Evolutionary conservation across 2,329 filamentous ascomycete species (phyloP).

Genomic region (Colletotrichum spinosum): DNA sequence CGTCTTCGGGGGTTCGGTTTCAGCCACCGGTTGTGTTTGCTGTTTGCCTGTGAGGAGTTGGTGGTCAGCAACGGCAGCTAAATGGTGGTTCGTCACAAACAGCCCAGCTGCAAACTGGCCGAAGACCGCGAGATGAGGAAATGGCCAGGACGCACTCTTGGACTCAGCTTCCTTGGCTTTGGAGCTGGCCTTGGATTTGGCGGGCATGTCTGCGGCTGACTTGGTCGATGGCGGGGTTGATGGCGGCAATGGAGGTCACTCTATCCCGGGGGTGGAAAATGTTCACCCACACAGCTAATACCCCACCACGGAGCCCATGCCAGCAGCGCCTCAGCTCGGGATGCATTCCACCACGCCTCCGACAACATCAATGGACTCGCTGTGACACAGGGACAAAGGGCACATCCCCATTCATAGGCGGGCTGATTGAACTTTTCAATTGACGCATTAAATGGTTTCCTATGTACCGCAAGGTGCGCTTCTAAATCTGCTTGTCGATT

Average conservation of each 20-base stretch:
- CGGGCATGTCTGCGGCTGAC: conserved; percentile 46
- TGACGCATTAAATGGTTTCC: conserved; percentile 14
- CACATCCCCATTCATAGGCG: not conserved
- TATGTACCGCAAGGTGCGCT: conserved; percentile 22
- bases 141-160: conserved; percentile 35
- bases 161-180: conserved; percentile 44
- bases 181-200: conserved; percentile 51
- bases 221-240: conserved; percentile 37
- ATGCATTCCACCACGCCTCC: conserved; percentile 1
- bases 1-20: conserved; percentile 52
- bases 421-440: not conserved
- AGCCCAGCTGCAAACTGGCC: not conserved
- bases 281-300: conserved; percentile 22
- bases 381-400: not conserved
- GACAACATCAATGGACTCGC: not conserved
- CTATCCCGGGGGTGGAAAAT: conserved; percentile 29
- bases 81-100: too few species aligned
- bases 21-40: conserved; percentile 38
- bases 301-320: conserved; percentile 25
- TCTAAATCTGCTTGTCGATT: conserved; percentile 22
- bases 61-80: conserved; percentile 3
- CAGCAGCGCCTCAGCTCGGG: not conserved
- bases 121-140: conserved; percentile 30
- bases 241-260: conserved; percentile 22
- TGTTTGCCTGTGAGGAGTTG: conserved; percentile 40